These are phyloP conservation scores for Boletus barrowsii DNA, from an alignment of 768 basidiomycete species.

Conservation along the genomic window DNA sequence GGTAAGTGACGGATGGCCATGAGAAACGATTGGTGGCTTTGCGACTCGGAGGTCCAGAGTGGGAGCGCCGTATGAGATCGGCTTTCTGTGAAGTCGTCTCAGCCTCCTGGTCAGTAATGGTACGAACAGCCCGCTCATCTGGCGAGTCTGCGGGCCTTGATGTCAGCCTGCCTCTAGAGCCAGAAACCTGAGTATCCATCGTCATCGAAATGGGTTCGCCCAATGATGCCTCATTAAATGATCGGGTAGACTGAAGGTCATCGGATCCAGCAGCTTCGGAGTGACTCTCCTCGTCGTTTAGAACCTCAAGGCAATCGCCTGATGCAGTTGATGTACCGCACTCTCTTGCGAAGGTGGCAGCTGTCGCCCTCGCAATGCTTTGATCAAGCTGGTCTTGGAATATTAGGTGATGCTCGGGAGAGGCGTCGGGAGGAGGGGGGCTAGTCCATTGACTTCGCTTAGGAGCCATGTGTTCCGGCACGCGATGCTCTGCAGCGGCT, in stretches of 20 bases:
- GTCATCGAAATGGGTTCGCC: constrained; percentile 9
- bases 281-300: constrained; percentile 63
- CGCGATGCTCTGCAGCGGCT: constrained; percentile 30
- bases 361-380: constrained; percentile 66
- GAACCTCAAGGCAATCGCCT: constrained; percentile 54
- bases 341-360: constrained; percentile 59
- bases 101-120: constrained; percentile 2
- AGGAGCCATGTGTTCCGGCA: constrained; percentile 77
- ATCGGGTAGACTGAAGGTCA: constrained; percentile 66
- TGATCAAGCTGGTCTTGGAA: constrained; percentile 69
- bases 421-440: constrained; percentile 75
- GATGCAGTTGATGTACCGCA: constrained; percentile 50
- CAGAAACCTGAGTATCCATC: constrained; percentile 5
- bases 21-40: constrained; percentile 36
- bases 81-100: constrained; percentile 30
- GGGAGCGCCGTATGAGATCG: constrained; percentile 42
- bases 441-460: constrained; percentile 81
- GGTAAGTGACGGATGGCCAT: constrained; percentile 40
- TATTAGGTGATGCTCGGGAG: constrained; percentile 58
- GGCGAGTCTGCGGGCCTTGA: constrained; percentile 12
- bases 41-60: constrained; percentile 41
- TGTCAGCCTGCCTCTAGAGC: constrained; percentile 26
- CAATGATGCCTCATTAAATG: constrained; percentile 53
- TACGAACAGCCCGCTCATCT: constrained; percentile 2
- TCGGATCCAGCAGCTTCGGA: constrained; percentile 64